These are phyloP conservation scores for Candida albicans DNA, from an alignment of 1,139 yeast genomes.

Conservation along the genomic window DNA sequence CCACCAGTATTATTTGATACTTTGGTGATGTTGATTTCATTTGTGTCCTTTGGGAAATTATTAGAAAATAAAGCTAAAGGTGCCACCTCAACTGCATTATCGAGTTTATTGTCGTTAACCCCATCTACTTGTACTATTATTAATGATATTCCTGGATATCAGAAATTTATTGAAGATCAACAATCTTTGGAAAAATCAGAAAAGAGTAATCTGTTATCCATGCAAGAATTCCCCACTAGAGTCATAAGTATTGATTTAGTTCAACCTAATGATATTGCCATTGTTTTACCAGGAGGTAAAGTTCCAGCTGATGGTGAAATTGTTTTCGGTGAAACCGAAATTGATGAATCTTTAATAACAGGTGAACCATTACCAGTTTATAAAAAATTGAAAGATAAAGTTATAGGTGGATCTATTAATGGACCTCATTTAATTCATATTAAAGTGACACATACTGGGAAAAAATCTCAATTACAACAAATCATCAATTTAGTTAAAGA, in stretches of 20 bases:
- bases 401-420: constrained; percentile 91
- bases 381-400: constrained; percentile 58
- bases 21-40: constrained; percentile 76
- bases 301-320: constrained; percentile 91
- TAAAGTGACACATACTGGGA: constrained; percentile 69
- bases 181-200: constrained; percentile 6
- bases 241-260: constrained; percentile 69
- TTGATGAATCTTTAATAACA: constrained; percentile 85
- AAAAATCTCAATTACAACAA: constrained; percentile 82
- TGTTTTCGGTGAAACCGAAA: constrained; percentile 72
- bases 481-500: constrained; percentile 84
- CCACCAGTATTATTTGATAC: constrained; percentile 88
- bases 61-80: constrained; percentile 92
- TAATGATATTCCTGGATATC: constrained; percentile 35
- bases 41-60: constrained; percentile 87
- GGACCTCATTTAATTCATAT: constrained; percentile 74
- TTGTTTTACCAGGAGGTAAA: constrained; percentile 81
- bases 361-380: constrained; percentile 83
- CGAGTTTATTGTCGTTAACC: constrained; percentile 73
- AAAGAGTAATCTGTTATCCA: constrained; percentile 4
- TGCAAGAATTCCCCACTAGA: constrained; percentile 24
- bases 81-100: constrained; percentile 85
- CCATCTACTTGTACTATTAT: constrained; percentile 76
- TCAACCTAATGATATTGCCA: constrained; percentile 74
- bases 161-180: constrained; percentile 18